These are phyloP conservation scores for Skeletonema tropicum DNA, from an alignment of 108 stramenopile genomes.

Conservation along the genomic window DNA sequence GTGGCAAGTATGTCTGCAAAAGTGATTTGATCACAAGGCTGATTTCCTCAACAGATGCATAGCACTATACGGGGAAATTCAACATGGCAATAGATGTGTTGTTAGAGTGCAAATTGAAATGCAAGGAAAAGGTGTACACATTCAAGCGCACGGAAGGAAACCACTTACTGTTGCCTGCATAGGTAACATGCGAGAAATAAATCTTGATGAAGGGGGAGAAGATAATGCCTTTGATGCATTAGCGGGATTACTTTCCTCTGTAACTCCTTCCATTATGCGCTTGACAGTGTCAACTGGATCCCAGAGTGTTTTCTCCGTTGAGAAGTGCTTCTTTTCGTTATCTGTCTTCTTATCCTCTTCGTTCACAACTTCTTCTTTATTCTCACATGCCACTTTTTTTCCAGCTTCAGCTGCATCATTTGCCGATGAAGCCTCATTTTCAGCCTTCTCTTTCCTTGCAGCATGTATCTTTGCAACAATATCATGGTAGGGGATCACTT, in stretches of 20 bases:
- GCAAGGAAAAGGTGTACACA: not conserved
- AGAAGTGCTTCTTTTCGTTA: not conserved
- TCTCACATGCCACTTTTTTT: constrained; percentile 1
- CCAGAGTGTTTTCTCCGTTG: constrained; percentile 32
- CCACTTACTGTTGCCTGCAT: constrained; percentile 70
- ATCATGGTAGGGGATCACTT: constrained; percentile 55
- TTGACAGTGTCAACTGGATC: constrained; percentile 74
- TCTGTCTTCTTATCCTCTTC: constrained; percentile 12
- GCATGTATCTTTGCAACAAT: constrained; percentile 15
- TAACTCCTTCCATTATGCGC: constrained; percentile 51
- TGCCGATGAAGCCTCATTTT: not conserved
- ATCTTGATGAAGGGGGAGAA: constrained; percentile 59
- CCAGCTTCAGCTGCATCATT: not conserved
- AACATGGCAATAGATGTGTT: not conserved
- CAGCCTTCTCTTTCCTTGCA: constrained; percentile 5
- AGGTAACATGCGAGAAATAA: constrained; percentile 83
- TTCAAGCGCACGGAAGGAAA: not conserved
- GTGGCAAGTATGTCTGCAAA: constrained; percentile 43
- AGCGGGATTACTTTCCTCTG: not conserved
- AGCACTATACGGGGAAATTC: constrained; percentile 45
- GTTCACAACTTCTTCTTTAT: constrained; percentile 1
- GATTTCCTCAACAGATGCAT: constrained; percentile 76
- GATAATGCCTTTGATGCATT: constrained; percentile 8
- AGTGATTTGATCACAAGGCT: constrained; percentile 44
- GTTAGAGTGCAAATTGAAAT: not conserved